Conservation (phyloP, 2,329 filamentous ascomycete genomes). For the Atkinsonella hypoxylon region DNA sequence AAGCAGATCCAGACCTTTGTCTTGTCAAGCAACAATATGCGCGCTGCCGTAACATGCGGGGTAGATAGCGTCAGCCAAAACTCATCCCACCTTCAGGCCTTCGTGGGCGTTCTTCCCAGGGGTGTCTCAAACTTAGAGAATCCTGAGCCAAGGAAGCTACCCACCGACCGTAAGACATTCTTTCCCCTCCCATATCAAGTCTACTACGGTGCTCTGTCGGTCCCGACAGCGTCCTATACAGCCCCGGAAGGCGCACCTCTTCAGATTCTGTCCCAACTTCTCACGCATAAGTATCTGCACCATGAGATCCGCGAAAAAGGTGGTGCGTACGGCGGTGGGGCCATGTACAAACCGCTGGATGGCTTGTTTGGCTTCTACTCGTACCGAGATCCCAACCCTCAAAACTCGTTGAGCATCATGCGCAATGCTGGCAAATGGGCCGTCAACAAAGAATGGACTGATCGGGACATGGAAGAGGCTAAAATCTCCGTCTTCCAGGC, state of each 20-base stretch:
- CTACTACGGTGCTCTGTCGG: conserved; percentile 76
- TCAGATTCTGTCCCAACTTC: conserved; percentile 77
- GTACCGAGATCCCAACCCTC: conserved; percentile 90
- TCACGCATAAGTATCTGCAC: conserved; percentile 93
- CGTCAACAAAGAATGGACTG: conserved; percentile 66
- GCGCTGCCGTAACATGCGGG: conserved; percentile 79
- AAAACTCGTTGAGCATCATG: conserved; percentile 81
- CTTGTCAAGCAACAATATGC: conserved; percentile 56
- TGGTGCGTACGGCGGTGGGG: conserved; percentile 88
- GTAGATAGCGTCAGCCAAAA: conserved; percentile 59
- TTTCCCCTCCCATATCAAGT: conserved; percentile 96
- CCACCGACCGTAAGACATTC: conserved; percentile 59
- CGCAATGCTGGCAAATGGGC: conserved; percentile 73
- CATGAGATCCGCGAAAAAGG: conserved; percentile 97
- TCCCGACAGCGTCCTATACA: conserved; percentile 76
- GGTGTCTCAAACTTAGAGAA: conserved; percentile 28
- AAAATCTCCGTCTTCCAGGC: conserved; percentile 91
- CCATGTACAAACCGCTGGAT: conserved; percentile 66
- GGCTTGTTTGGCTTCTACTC: conserved; percentile 91
- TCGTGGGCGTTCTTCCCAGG: conserved; percentile 37
- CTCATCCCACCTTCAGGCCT: conserved; percentile 55
- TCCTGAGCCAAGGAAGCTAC: conserved; percentile 21
- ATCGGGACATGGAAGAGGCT: conserved; percentile 83
- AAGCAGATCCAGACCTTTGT: conserved; percentile 75
- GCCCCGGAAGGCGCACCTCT: conserved; percentile 65